Conservation (phyloP, 257 asterid species). For the Plantago major region DNA sequence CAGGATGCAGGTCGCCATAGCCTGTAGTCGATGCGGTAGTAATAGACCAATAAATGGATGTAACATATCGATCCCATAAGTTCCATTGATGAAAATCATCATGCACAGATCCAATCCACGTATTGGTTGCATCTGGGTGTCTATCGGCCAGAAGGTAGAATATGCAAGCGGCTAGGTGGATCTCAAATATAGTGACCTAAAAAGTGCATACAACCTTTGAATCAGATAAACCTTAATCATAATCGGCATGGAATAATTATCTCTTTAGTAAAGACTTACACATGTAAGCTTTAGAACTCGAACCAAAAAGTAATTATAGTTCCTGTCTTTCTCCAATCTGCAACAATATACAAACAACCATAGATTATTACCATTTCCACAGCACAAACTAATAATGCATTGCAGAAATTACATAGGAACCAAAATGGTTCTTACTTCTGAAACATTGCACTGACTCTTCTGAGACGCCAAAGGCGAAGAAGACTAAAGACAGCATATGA, state of each 20-base stretch:
- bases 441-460: slow-evolving; percentile 63
- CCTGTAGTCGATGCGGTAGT: slow-evolving; percentile 65
- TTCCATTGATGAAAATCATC: slow-evolving; percentile 24
- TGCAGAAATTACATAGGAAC: slow-evolving; percentile 1
- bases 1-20: slow-evolving; percentile 75
- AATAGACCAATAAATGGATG: slow-evolving; percentile 64
- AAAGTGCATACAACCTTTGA: slow-evolving; percentile 16
- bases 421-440: slow-evolving; percentile 35
- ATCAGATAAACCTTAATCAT: not conserved
- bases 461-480: slow-evolving; percentile 80
- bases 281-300: slow-evolving; percentile 58
- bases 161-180: slow-evolving; percentile 63
- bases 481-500: slow-evolving; percentile 51
- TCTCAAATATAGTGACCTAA: slow-evolving; percentile 67
- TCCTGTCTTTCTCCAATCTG: slow-evolving; percentile 79
- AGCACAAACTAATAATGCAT: too few relatives aligned
- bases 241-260: slow-evolving; percentile 1
- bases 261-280: slow-evolving; percentile 39
- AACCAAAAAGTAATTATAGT: slow-evolving; percentile 49
- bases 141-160: slow-evolving; percentile 53
- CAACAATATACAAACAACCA: slow-evolving; percentile 7
- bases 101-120: slow-evolving; percentile 45
- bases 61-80: slow-evolving; percentile 41
- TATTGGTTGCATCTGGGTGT: slow-evolving; percentile 32
- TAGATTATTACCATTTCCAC: not conserved